Evolutionary conservation across 495 filamentous ascomycete species (phyloP), one percentile per base, ranked within the genome.

Genomic region (Neurospora sp.): DNA sequence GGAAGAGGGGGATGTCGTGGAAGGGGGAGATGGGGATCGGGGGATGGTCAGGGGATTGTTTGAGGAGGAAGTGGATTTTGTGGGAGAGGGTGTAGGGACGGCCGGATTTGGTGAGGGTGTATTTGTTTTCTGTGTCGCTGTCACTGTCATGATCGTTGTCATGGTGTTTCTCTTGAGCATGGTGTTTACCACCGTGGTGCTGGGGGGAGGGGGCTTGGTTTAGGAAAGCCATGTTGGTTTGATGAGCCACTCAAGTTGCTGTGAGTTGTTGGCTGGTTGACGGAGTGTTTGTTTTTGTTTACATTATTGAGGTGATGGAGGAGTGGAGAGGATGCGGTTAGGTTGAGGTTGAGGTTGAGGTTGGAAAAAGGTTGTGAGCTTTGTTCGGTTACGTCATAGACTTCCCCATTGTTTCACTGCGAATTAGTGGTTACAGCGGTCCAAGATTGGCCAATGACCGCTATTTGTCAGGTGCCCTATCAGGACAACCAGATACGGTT

Each of bases 1-100:
- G 27, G 40, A 18, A 31, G 39, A 72, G 70, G 20, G 70, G 40
- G 27, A 72, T 42, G 72, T 69, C 74, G 49, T 75, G 71, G 35
- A 72, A 60, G 37, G 71, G 27, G 71, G 72, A 73, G 42, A 75
- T 69, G 42, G 54, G 54, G 54, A 62, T 60, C 2, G 27, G 27
- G 2, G 27, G 27, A 31, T 31, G 27, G 27, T 31, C 27, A 31
- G 27, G 27, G 27, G 27, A 31, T 31, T 31, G 27, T 16, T 31
- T 62, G 12, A 12, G 54, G 12, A 62, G 11, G 23, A 62, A 62
- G 12, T 62, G 6, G 23, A 62, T 62, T 35, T 62, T 62, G 54
- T 62, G 54, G 12, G 54, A 62, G 54, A 5, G 5, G 23, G 54
- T 62, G 6, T 31, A 62, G 54, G 54, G 54, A 8, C 23, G 54